phyloP scores from a whole-genome alignment of 2,329 filamentous ascomycete species.

The Alternaria atra region DNA sequence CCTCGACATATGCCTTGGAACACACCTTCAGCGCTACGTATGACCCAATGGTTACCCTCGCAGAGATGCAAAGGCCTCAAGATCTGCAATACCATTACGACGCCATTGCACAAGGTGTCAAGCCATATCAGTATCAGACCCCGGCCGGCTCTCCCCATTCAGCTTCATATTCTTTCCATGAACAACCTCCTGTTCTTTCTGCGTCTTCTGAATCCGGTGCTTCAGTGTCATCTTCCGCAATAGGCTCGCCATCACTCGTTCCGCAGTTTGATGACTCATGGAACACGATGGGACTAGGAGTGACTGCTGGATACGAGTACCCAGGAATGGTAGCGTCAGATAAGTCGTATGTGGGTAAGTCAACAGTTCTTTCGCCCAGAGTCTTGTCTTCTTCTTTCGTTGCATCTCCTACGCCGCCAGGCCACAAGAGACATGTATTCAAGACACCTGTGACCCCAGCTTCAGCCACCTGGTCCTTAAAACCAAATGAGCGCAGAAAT shows the following conservation, averaged over 20 bases:
- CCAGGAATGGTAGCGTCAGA: constrained; percentile 58
- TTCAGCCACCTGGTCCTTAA: constrained; percentile 52
- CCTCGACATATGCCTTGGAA: constrained; percentile 42
- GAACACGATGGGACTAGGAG: constrained; percentile 66
- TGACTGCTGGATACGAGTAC: constrained; percentile 67
- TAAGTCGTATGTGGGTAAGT: constrained; percentile 62
- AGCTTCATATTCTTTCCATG: constrained; percentile 57
- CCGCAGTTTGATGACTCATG: constrained; percentile 68
- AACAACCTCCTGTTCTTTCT: constrained; percentile 57
- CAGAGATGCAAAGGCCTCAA: constrained; percentile 42
- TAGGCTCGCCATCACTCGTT: constrained; percentile 65
- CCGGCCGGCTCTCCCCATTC: constrained; percentile 57
- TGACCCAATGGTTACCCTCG: constrained; percentile 47
- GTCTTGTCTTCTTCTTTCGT: constrained; percentile 28
- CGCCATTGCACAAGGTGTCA: constrained; percentile 48
- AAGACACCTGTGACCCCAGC: constrained; percentile 45
- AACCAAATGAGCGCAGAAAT: constrained; percentile 30
- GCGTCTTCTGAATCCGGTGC: constrained; percentile 62
- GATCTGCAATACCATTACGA: constrained; percentile 50
- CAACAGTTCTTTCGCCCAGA: constrained; percentile 48
- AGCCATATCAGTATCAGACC: constrained; percentile 49
- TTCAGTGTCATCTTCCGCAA: constrained; percentile 60
- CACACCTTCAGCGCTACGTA: constrained; percentile 51
- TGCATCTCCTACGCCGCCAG: constrained; percentile 25
- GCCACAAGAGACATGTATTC: constrained; percentile 33